Evolutionary conservation across 106 monocot genomes (phyloP).

Genomic region (Narthecium ossifragum): DNA sequence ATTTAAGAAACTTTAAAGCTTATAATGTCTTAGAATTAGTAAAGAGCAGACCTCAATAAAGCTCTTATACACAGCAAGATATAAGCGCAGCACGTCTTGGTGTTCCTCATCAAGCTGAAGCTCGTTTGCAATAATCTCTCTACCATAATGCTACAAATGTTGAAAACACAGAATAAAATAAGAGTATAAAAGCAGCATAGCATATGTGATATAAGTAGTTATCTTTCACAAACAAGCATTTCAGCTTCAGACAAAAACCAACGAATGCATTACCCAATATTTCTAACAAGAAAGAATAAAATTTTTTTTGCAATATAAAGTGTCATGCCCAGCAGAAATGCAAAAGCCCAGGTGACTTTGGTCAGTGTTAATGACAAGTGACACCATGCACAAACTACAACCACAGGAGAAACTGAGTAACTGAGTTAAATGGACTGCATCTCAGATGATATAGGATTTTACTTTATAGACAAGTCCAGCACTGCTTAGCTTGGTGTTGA

Average conservation of each 20-base stretch:
- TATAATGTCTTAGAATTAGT: neutral
- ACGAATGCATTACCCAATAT: no score
- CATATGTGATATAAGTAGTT: no score
- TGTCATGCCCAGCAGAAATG: no score
- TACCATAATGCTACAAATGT: constrained; percentile 83
- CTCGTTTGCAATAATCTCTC: constrained; percentile 90
- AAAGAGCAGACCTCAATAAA: constrained; percentile 76
- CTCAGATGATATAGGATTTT: neutral
- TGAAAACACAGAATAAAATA: neutral
- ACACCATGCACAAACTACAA: no score
- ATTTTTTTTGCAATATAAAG: no score
- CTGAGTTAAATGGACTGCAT: neutral
- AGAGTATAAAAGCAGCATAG: neutral
- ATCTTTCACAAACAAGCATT: no score
- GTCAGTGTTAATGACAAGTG: no score
- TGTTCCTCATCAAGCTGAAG: constrained; percentile 69
- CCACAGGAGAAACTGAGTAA: no score
- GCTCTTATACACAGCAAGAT: constrained; percentile 85
- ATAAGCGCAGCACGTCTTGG: constrained; percentile 73
- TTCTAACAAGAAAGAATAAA: no score
- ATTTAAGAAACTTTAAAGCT: neutral
- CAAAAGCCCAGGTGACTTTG: no score
- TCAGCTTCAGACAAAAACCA: no score
- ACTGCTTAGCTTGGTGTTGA: constrained; percentile 87
- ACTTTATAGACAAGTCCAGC: constrained; percentile 99